Conservation (phyloP, 1,284 basidiomycete genomes). For the Kwoniella shivajii region DNA sequence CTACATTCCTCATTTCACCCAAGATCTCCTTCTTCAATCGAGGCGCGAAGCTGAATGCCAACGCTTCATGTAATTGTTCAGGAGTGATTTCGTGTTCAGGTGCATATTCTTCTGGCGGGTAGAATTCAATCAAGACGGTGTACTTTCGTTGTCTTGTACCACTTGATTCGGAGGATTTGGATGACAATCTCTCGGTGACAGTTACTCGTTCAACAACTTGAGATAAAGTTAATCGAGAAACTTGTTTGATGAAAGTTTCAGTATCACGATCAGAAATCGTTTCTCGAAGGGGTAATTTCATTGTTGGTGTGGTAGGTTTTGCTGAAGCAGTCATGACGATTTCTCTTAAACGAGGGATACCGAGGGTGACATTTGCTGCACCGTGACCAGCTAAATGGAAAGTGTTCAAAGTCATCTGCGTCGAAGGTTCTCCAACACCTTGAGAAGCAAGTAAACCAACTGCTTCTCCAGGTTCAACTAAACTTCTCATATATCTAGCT, state of each 20-base stretch:
- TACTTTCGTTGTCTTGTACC: conserved; percentile 73
- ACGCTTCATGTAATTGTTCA: conserved; percentile 71
- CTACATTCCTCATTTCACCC: conserved; percentile 81
- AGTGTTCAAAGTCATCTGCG: conserved; percentile 99
- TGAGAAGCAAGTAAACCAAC: conserved; percentile 98
- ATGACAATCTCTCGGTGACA: conserved; percentile 77
- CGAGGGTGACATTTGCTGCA: conserved; percentile 97
- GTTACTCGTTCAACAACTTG: conserved; percentile 84
- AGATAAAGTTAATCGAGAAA: conserved; percentile 81
- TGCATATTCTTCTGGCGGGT: conserved; percentile 80
- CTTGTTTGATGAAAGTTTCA: conserved; percentile 84
- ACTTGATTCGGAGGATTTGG: conserved; percentile 62
- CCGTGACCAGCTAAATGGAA: conserved; percentile 99
- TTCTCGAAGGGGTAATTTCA: conserved; percentile 77
- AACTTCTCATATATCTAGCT: conserved; percentile 85
- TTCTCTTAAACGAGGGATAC: conserved; percentile 97
- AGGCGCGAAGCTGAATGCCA: conserved; percentile 78
- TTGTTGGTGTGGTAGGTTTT: conserved; percentile 98
- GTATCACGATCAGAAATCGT: conserved; percentile 63
- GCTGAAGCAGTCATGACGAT: conserved; percentile 99
- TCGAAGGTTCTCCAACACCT: conserved; percentile 97
- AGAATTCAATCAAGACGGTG: conserved; percentile 81
- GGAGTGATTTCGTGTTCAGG: conserved; percentile 81
- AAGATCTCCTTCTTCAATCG: conserved; percentile 84
- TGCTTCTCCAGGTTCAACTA: conserved; percentile 97